These are phyloP conservation scores for Clarireedia hainanense DNA, from an alignment of 2,329 filamentous ascomycete species.

Conservation along the genomic window DNA sequence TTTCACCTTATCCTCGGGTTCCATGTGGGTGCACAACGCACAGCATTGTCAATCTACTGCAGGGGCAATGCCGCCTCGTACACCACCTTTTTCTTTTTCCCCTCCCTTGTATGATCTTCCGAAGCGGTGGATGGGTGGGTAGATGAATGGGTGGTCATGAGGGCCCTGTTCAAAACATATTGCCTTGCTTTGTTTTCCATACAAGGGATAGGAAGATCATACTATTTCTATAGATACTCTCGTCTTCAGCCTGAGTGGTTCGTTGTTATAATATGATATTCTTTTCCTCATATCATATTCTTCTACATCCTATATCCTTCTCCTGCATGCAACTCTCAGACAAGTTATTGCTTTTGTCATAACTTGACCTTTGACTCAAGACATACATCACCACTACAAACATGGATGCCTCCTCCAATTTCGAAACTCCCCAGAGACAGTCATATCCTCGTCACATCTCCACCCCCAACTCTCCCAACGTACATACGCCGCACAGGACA, in stretches of 20 bases:
- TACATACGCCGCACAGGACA: conserved; percentile 11
- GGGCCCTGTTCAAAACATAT: background rate
- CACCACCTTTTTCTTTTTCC: background rate
- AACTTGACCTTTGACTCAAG: background rate
- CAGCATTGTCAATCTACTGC: conserved; percentile 2
- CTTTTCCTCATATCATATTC: conserved; percentile 1
- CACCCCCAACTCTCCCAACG: conserved; percentile 2
- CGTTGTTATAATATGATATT: conserved; percentile 5
- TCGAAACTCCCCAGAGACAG: conserved; percentile 9
- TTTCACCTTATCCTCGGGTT: conserved; percentile 6
- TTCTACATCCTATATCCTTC: background rate
- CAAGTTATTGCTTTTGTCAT: background rate
- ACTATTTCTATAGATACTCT: background rate
- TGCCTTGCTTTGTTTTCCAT: conserved; percentile 4
- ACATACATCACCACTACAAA: conserved; percentile 1
- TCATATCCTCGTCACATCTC: background rate
- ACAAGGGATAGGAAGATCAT: background rate
- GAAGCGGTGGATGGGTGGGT: background rate
- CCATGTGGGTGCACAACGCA: background rate
- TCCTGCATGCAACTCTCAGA: background rate
- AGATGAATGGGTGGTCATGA: background rate
- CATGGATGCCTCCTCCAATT: background rate
- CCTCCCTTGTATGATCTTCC: background rate
- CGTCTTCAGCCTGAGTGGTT: background rate
- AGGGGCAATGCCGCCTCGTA: background rate